Base-by-base conservation (phyloP, 2,329 filamentous ascomycete genomes). In the Cercospora sp. region DNA sequence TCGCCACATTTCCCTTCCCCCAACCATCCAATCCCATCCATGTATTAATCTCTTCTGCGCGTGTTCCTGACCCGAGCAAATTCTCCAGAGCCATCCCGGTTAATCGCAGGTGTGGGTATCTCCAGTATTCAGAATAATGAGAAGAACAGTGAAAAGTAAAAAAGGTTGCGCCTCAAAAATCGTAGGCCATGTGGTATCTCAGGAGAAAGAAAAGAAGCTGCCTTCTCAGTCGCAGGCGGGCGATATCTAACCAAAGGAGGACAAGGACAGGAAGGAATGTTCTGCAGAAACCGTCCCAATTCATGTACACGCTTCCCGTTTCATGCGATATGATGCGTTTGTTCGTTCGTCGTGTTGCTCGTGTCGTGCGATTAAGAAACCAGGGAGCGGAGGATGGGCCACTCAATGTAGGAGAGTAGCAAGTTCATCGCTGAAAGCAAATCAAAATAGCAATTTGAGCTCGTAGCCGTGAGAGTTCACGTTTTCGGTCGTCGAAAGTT, bases 401-500 rank as follows among this genome's bases (percentile, higher is more conserved):
- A 51, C 63, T 16, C 33, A 51, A 64, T 64, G 36, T 23, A 31
- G 48, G 26, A 59, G 28, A 59, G 31, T 16, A 5, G n/a, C 30
- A 36, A 36, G 18, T 33, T 23, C 62, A 65, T 53, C 66, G 64
- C 51, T 23, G 9, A 60, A 26, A n/a, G 26, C 48, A 30, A 40
- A 71, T 77, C 70, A 85, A 75, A 81, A 85, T 67, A 83, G 78
- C 66, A 85, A 79, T 66, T 81, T 81, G 65, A 85, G 79, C 77
- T 84, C 82, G 73, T 84, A 84, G 57, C 82, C 81, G 58, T 79
- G 80, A 53, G 81, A 80, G 72, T 79, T 78, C 51, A 81, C 76
- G 68, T 82, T 82, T 72, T 83, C 79, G 9, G 79, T 72, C 20
- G 81, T 78, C 53, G 78, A 73, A 40, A 84, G 75, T 65, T 84